Conservation (phyloP, 176 grass and related monocot species). For the Raddia guianensis region DNA sequence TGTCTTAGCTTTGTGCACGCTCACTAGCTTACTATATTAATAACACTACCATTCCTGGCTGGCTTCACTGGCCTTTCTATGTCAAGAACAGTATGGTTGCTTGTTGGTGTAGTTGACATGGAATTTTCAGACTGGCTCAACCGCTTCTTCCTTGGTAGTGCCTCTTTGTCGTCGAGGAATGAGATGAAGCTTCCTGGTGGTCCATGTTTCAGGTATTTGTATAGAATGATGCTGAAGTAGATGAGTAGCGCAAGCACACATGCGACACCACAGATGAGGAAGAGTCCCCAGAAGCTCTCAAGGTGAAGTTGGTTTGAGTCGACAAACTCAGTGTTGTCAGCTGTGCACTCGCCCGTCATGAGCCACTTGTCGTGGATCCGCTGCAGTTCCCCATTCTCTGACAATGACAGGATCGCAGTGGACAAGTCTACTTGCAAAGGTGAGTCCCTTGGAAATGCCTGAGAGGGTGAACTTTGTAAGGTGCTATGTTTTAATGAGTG, state of each 20-base stretch:
- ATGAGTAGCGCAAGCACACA: constrained; percentile 64
- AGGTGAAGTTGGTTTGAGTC: constrained; percentile 73
- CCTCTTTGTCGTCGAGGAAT: constrained; percentile 61
- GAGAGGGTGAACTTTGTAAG: constrained; percentile 34
- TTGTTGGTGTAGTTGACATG: neutral
- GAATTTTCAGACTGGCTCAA: constrained; percentile 25
- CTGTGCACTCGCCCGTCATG: constrained; percentile 37
- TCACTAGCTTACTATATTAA: constrained; percentile 31
- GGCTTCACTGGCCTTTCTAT: constrained; percentile 24
- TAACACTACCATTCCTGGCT: constrained; percentile 8
- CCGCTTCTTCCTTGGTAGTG: constrained; percentile 31
- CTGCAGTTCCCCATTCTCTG: constrained; percentile 90
- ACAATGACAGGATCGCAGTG: constrained; percentile 75
- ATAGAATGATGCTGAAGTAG: constrained; percentile 59
- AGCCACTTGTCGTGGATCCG: constrained; percentile 95
- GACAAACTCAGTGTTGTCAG: constrained; percentile 52
- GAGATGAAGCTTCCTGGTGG: constrained; percentile 51
- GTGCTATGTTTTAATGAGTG: neutral
- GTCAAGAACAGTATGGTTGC: constrained; percentile 5
- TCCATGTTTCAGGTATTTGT: constrained; percentile 42
- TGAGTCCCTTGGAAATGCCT: constrained; percentile 90
- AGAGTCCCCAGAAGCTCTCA: constrained; percentile 82
- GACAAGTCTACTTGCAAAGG: constrained; percentile 79
- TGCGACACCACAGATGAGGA: constrained; percentile 74
- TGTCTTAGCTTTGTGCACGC: neutral